These are phyloP conservation scores for Berberis thunbergii DNA, from an alignment of 164 flowering plant genomes.

Conservation along the genomic window DNA sequence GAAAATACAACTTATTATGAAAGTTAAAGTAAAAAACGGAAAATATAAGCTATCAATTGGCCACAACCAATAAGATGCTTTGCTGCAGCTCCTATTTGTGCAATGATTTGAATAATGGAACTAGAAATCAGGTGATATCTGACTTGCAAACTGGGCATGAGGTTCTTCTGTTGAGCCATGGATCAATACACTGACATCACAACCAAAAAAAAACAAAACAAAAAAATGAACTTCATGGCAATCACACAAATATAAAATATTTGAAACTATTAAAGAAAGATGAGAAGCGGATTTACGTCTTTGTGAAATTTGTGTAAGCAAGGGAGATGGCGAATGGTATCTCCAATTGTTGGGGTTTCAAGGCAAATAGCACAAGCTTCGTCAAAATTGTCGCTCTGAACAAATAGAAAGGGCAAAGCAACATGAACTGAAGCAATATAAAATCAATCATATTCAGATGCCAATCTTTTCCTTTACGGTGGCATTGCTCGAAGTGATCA, in stretches of 20 bases:
- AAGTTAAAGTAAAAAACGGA: too few relatives aligned
- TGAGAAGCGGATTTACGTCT: constrained; percentile 41
- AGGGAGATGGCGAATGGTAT: constrained; percentile 85
- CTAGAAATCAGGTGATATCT: constrained; percentile 37
- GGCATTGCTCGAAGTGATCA: background rate
- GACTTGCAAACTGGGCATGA: constrained; percentile 95
- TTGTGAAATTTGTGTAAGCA: constrained; percentile 97
- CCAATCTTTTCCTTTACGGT: background rate
- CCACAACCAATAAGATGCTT: too few relatives aligned
- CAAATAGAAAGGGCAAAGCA: background rate
- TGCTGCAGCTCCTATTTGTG: too few relatives aligned
- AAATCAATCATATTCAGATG: background rate
- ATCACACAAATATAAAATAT: background rate
- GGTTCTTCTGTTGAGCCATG: constrained; percentile 71
- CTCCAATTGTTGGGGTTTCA: constrained; percentile 70
- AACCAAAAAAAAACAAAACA: background rate
- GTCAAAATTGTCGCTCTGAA: constrained; percentile 49
- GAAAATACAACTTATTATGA: too few relatives aligned
- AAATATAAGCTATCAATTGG: too few relatives aligned
- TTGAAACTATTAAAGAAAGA: background rate
- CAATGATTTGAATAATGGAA: too few relatives aligned
- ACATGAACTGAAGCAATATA: background rate
- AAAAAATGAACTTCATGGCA: background rate
- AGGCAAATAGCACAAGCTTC: constrained; percentile 89
- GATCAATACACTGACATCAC: constrained; percentile 87